A percentile compares a stretch with the other conserved stretches of the same genome.
These are phyloP conservation scores for Cicer yamashitae DNA, from an alignment of 306 rosid species.

Conservation along the genomic window DNA sequence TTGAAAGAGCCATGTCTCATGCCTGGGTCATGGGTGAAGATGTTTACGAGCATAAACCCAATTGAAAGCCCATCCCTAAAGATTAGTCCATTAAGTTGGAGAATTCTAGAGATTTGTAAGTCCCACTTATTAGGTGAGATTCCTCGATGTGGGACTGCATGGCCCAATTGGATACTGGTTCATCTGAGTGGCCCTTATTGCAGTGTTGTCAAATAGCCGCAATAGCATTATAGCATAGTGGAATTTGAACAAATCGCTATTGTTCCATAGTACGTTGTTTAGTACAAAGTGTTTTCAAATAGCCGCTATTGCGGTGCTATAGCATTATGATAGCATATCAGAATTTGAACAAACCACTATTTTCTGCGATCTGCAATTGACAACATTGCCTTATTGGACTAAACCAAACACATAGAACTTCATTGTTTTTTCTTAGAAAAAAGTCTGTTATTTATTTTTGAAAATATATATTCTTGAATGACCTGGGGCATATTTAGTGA, in stretches of 20 bases:
- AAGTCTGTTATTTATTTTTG: slow-evolving; percentile 12
- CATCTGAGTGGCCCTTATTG: background rate
- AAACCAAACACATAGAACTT: background rate
- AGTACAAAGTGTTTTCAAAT: too few species aligned
- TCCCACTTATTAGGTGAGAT: background rate
- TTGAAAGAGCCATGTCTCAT: background rate
- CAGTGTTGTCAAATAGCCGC: too few species aligned
- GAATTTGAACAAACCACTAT: too few species aligned
- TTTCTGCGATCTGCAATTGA: too few species aligned
- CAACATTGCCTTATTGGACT: background rate
- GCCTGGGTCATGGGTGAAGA: background rate
- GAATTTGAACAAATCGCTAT: too few species aligned
- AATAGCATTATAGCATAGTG: too few species aligned
- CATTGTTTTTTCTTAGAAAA: background rate
- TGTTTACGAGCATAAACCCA: background rate
- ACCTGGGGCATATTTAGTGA: background rate
- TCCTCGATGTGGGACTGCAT: background rate
- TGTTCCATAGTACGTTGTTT: too few species aligned
- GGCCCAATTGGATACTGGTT: background rate
- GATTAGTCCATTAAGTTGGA: background rate
- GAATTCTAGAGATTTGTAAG: background rate
- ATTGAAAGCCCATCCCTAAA: background rate
- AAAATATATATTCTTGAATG: background rate
- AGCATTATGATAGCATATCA: too few species aligned
- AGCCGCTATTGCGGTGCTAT: too few species aligned